These are phyloP conservation scores for Arxiozyma bovina DNA, from an alignment of 1,139 yeast genomes.

Conservation along the genomic window DNA sequence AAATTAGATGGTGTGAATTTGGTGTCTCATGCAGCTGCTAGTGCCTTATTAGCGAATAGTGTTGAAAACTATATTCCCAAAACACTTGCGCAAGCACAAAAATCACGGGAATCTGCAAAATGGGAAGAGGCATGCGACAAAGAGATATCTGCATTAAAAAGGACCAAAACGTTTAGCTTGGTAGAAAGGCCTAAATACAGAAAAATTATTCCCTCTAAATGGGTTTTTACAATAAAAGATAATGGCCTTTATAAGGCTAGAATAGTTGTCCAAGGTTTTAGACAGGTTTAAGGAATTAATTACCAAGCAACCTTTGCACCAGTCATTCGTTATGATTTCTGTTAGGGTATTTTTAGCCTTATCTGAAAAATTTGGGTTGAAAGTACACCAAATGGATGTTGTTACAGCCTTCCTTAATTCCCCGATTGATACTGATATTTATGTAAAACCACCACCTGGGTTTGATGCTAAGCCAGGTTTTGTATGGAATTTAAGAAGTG, in stretches of 20 bases:
- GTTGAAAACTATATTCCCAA: not conserved
- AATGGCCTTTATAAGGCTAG: too few relatives aligned
- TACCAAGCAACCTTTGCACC: too few relatives aligned
- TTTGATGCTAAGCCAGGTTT: slow-evolving; percentile 3
- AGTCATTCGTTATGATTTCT: too few relatives aligned
- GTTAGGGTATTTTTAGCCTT: too few relatives aligned
- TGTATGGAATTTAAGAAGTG: slow-evolving; percentile 31
- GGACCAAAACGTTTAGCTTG: not conserved
- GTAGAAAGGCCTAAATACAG: not conserved
- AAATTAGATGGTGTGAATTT: too few relatives aligned
- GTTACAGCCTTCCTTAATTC: too few relatives aligned
- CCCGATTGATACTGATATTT: too few relatives aligned
- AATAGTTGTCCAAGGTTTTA: too few relatives aligned
- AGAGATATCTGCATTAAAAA: not conserved
- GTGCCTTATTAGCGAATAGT: not conserved
- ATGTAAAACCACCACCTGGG: slow-evolving; percentile 15
- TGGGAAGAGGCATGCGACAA: slow-evolving; percentile 1
- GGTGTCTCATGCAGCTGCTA: too few relatives aligned
- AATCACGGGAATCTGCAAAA: not conserved
- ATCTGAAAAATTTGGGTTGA: too few relatives aligned
- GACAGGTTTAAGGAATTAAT: too few relatives aligned
- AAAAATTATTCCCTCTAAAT: not conserved
- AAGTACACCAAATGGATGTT: too few relatives aligned
- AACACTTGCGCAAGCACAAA: not conserved
- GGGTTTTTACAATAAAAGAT: slow-evolving; percentile 18